Conservation (phyloP, 768 basidiomycete genomes). For the Tylopilus rubrobrunneus region DNA sequence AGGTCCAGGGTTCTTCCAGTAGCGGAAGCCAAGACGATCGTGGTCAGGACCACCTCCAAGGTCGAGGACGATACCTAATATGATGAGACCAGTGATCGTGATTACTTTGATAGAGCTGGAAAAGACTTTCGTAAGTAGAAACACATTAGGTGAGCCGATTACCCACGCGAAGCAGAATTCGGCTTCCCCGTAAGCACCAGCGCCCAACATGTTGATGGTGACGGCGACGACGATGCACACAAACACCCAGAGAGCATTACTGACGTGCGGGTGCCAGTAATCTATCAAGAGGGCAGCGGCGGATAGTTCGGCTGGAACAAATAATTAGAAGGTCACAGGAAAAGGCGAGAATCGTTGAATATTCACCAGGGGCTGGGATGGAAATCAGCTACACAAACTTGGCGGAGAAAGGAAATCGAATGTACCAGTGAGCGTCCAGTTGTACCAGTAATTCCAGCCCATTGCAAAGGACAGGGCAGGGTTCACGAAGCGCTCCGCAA, state of each 20-base stretch:
- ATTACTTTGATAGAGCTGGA: constrained; percentile 59
- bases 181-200: constrained; percentile 77
- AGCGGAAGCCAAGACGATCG: constrained; percentile 56
- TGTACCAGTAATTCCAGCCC: constrained; percentile 55
- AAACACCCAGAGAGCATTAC: constrained; percentile 74
- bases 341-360: neutral
- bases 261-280: constrained; percentile 59
- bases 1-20: constrained; percentile 88
- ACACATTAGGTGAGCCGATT: neutral
- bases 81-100: constrained; percentile 42
- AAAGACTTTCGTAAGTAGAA: neutral
- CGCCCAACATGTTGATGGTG: constrained; percentile 70
- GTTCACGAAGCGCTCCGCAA: constrained; percentile 80
- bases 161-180: constrained; percentile 80
- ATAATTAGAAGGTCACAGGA: neutral
- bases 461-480: constrained; percentile 59
- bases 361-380: constrained; percentile 24
- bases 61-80: constrained; percentile 71
- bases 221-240: constrained; percentile 75
- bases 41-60: constrained; percentile 85
- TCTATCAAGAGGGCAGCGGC: constrained; percentile 68
- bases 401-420: neutral
- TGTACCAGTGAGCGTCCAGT: constrained; percentile 26
- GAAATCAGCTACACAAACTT: neutral
- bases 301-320: constrained; percentile 27